Percentiles rank a stretch among this genome's conserved stretches.
Evolutionary conservation across 257 asterid species (phyloP).

Genomic region (Solanum acaule): DNA sequence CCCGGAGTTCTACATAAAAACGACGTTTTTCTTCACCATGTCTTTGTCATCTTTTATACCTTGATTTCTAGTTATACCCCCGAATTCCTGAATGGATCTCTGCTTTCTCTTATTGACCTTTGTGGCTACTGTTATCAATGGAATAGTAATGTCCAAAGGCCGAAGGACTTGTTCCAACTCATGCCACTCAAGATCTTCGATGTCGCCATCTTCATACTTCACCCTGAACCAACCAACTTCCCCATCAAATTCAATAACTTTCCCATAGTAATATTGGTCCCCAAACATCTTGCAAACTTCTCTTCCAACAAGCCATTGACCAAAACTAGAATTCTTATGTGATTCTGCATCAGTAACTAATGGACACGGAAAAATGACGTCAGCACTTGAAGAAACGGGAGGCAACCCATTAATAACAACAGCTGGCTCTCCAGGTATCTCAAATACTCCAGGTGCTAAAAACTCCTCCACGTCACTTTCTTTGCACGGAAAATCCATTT

Average conservation of each 20-base stretch:
- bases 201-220: constrained; percentile 61
- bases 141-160: constrained; percentile 50
- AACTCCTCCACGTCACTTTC: constrained; percentile 12
- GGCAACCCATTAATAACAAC: constrained; percentile 54
- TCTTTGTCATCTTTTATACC: constrained; percentile 1
- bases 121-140: constrained; percentile 42
- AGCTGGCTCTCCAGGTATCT: constrained; percentile 63
- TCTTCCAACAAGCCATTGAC: constrained; percentile 66
- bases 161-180: constrained; percentile 40
- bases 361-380: constrained; percentile 3
- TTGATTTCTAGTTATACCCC: not conserved
- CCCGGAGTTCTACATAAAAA: not conserved
- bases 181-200: constrained; percentile 59
- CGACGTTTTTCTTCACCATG: constrained; percentile 2
- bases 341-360: constrained; percentile 9
- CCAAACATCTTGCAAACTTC: constrained; percentile 41
- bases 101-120: constrained; percentile 33
- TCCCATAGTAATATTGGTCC: constrained; percentile 26
- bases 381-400: constrained; percentile 20
- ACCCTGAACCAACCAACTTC: constrained; percentile 58
- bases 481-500: constrained; percentile 29
- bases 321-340: constrained; percentile 20
- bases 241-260: constrained; percentile 34
- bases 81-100: constrained; percentile 18
- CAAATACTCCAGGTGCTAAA: constrained; percentile 16